These are phyloP conservation scores for Fusarium sp. DNA, from an alignment of 2,329 filamentous ascomycete species.

Conservation along the genomic window DNA sequence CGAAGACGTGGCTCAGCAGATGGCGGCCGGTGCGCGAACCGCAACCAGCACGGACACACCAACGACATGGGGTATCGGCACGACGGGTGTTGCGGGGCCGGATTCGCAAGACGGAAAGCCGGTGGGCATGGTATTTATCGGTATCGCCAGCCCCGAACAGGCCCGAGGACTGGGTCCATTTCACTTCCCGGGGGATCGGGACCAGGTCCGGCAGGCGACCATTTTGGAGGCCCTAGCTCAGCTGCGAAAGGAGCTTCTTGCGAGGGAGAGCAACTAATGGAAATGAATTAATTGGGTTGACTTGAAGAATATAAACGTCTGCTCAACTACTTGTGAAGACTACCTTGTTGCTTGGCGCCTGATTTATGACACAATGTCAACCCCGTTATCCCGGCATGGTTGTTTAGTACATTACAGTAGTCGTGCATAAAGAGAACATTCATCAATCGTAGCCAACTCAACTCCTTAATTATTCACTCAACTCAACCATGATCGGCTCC, in stretches of 20 bases:
- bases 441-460: background rate
- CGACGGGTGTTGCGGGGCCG: constrained; percentile 27
- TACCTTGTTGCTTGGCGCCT: background rate
- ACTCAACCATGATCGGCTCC: background rate
- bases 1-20: constrained; percentile 36
- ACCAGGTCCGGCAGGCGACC: constrained; percentile 12
- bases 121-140: constrained; percentile 31
- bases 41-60: constrained; percentile 23
- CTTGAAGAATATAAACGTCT: background rate
- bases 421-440: background rate
- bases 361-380: background rate
- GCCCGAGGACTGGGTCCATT: constrained; percentile 23
- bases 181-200: constrained; percentile 23
- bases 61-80: constrained; percentile 38
- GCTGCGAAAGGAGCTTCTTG: constrained; percentile 13
- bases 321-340: background rate
- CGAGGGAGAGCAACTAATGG: background rate
- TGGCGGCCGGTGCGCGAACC: constrained; percentile 26
- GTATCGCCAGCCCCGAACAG: constrained; percentile 10
- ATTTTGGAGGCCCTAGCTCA: constrained; percentile 15
- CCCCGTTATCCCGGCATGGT: background rate
- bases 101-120: constrained; percentile 29
- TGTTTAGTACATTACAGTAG: background rate
- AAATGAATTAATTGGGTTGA: background rate
- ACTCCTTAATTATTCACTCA: background rate